Evolutionary conservation across 2,329 filamentous ascomycete genomes (phyloP).

Genomic region (Dryadomyces quercus-mongolicae): DNA sequence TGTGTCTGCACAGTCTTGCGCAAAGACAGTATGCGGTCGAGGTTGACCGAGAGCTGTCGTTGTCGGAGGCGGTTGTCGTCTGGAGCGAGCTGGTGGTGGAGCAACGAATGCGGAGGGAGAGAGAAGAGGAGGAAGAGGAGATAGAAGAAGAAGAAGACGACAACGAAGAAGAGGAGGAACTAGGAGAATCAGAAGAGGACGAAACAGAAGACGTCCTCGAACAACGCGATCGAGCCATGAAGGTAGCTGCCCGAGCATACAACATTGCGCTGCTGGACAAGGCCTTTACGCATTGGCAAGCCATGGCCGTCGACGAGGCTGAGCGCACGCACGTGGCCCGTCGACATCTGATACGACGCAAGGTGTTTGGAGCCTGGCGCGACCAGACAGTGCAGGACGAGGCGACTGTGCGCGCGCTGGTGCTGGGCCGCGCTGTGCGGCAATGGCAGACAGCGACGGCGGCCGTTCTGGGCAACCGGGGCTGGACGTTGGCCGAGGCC

Average conservation of each 20-base stretch:
- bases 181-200: neutral
- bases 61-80: slow-evolving; percentile 10
- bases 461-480: slow-evolving; percentile 11
- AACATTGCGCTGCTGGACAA: slow-evolving; percentile 53
- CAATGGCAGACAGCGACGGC: slow-evolving; percentile 16
- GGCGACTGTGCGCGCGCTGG: slow-evolving; percentile 29
- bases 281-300: slow-evolving; percentile 58
- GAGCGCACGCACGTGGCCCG: slow-evolving; percentile 56
- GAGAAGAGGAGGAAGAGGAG: neutral
- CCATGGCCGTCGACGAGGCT: slow-evolving; percentile 50
- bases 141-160: neutral
- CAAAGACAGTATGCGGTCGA: slow-evolving; percentile 8
- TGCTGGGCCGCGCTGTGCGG: slow-evolving; percentile 15
- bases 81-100: slow-evolving; percentile 6
- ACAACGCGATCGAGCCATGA: slow-evolving; percentile 34
- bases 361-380: slow-evolving; percentile 59
- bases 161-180: neutral
- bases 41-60: slow-evolving; percentile 12
- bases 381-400: slow-evolving; percentile 52
- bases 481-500: slow-evolving; percentile 16
- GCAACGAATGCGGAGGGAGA: neutral
- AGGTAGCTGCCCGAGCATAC: slow-evolving; percentile 49
- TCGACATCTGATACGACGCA: slow-evolving; percentile 55
- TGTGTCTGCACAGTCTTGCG: neutral
- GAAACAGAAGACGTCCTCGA: slow-evolving; percentile 4